Conservation (phyloP, 495 filamentous ascomycete species). For the Talaromyces proteolyticus region DNA sequence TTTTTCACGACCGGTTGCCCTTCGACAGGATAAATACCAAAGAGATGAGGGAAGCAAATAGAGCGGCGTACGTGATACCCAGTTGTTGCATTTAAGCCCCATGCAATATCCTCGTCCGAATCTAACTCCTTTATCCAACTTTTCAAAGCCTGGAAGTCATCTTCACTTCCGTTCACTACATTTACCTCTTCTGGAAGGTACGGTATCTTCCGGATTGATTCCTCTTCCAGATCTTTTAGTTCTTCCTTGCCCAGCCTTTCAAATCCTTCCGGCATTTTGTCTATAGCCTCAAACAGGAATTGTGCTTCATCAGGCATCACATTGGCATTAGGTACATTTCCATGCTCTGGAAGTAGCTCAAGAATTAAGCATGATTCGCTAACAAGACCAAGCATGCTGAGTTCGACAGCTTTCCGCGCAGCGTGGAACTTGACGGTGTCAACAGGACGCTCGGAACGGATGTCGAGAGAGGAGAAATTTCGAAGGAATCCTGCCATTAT, state of each 20-base stretch:
- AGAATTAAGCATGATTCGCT: neutral
- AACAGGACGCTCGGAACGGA: neutral
- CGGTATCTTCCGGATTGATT: neutral
- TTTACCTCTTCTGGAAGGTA: neutral
- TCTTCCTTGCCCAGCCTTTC: neutral
- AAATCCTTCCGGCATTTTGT: neutral
- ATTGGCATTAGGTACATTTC: neutral
- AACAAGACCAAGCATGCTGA: constrained; percentile 1
- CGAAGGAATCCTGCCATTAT: neutral
- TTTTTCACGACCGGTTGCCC: too few species aligned
- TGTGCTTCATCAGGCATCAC: neutral
- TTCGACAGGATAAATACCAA: neutral
- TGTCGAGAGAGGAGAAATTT: neutral
- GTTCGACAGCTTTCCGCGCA: neutral
- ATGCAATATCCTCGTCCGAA: neutral
- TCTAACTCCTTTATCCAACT: neutral
- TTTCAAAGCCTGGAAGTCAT: neutral
- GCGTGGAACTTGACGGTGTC: neutral
- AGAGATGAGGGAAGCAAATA: neutral
- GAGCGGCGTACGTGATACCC: too few species aligned
- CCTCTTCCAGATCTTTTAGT: neutral
- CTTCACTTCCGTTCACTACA: neutral
- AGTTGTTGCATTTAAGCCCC: neutral
- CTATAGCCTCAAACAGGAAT: constrained; percentile 1
- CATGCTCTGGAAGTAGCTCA: neutral